phyloP scores from a whole-genome alignment of 352 stramenopile species.

The Peronosclerospora sorghi region DNA sequence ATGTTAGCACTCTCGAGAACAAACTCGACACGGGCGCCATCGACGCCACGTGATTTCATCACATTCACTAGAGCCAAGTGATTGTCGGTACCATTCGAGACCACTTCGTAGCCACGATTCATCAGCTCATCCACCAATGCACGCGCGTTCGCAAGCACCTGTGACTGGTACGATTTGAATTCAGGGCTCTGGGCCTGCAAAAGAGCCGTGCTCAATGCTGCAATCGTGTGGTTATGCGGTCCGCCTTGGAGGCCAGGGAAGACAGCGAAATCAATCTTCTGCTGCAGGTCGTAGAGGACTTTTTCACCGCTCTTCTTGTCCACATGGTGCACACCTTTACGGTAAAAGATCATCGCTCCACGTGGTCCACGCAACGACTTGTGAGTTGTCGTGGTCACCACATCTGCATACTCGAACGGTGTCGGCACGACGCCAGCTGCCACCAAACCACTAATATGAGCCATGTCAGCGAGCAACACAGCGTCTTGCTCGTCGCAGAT shows the following conservation, averaged over 20 bases:
- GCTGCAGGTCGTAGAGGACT: slow-evolving; percentile 91
- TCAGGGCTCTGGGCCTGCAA: slow-evolving; percentile 91
- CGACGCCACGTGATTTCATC: slow-evolving; percentile 89
- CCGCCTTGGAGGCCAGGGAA: slow-evolving; percentile 98
- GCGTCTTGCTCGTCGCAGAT: slow-evolving; percentile 91
- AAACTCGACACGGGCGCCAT: slow-evolving; percentile 93
- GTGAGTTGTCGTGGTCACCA: slow-evolving; percentile 99
- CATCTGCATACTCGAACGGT: slow-evolving; percentile 96
- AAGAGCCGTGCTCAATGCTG: slow-evolving; percentile 95
- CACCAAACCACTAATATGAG: slow-evolving; percentile 98
- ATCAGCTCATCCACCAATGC: slow-evolving; percentile 85
- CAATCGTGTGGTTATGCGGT: slow-evolving; percentile 99
- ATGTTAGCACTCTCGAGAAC: slow-evolving; percentile 95
- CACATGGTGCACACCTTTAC: slow-evolving; percentile 88
- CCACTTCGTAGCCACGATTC: slow-evolving; percentile 90
- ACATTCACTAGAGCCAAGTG: slow-evolving; percentile 96
- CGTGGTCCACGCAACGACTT: slow-evolving; percentile 97
- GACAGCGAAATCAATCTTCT: slow-evolving; percentile 99
- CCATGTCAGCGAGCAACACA: slow-evolving; percentile 98
- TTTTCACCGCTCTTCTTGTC: slow-evolving; percentile 93
- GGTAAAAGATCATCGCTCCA: slow-evolving; percentile 99
- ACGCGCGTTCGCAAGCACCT: slow-evolving; percentile 88
- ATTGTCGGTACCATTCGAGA: slow-evolving; percentile 98
- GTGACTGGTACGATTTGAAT: slow-evolving; percentile 97
- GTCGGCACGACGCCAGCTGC: slow-evolving; percentile 91